Conservation (phyloP, 495 filamentous ascomycete species). For the Penicillium taxi region DNA sequence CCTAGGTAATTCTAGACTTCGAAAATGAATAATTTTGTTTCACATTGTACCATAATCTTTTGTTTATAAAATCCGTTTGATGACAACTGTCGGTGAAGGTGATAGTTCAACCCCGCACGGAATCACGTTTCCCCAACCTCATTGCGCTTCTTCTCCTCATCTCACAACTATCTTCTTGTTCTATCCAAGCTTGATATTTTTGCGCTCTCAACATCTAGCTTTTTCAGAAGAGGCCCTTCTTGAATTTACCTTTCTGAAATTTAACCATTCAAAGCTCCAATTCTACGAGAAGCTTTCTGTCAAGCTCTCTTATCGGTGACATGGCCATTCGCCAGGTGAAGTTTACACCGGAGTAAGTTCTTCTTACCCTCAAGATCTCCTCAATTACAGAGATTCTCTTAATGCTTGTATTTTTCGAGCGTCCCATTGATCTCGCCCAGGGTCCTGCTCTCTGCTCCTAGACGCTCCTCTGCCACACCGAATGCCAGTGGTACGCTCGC, state of each 20-base stretch:
- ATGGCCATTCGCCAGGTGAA: slow-evolving; percentile 63
- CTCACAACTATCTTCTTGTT: not conserved
- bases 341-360: slow-evolving; percentile 60
- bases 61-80: no score
- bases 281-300: not conserved
- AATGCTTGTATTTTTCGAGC: not conserved
- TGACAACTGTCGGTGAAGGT: no score
- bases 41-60: no score
- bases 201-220: not conserved
- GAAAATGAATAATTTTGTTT: no score
- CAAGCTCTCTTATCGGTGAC: slow-evolving; percentile 13
- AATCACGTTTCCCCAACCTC: not conserved
- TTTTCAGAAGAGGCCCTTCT: not conserved
- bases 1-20: no score
- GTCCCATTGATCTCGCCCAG: slow-evolving; percentile 15
- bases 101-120: slow-evolving; percentile 1
- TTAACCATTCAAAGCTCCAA: not conserved
- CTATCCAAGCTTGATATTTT: not conserved
- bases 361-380: no score
- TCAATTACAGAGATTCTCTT: not conserved
- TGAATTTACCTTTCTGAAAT: not conserved
- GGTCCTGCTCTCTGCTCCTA: slow-evolving; percentile 76
- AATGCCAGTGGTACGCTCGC: slow-evolving; percentile 62
- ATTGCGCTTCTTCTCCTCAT: not conserved
- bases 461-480: slow-evolving; percentile 67